Percentiles rank a stretch among this genome's conserved stretches.
These are phyloP conservation scores for Murraya paniculata DNA, from an alignment of 345 rosid species.

Conservation along the genomic window DNA sequence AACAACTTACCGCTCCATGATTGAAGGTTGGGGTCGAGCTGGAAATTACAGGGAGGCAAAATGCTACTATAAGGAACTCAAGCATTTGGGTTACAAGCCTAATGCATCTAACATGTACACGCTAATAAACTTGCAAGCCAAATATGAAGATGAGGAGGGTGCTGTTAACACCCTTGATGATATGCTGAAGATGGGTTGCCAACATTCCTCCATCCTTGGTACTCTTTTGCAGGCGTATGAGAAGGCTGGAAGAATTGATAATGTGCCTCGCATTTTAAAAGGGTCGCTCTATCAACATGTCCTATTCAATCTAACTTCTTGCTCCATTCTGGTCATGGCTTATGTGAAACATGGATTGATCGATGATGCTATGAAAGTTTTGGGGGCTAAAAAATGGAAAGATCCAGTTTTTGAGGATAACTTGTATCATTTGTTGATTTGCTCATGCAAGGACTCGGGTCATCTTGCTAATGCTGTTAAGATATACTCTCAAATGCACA, in stretches of 20 bases:
- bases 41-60: constrained; percentile 47
- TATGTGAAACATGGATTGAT: constrained; percentile 71
- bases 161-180: constrained; percentile 61
- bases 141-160: constrained; percentile 62
- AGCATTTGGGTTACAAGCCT: constrained; percentile 63
- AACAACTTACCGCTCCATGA: constrained; percentile 83
- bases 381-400: constrained; percentile 63
- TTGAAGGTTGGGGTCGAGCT: constrained; percentile 93
- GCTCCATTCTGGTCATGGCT: constrained; percentile 80
- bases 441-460: constrained; percentile 79
- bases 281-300: constrained; percentile 64
- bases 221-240: constrained; percentile 73
- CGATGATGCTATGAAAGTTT: constrained; percentile 57
- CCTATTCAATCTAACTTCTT: constrained; percentile 64
- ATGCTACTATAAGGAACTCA: constrained; percentile 60
- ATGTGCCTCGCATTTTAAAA: constrained; percentile 60
- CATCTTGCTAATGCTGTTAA: constrained; percentile 57
- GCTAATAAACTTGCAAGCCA: constrained; percentile 68
- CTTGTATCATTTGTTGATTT: constrained; percentile 80
- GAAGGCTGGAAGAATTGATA: constrained; percentile 55
- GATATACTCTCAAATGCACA: constrained; percentile 48
- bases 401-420: constrained; percentile 77
- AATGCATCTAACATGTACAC: constrained; percentile 82
- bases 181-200: constrained; percentile 69
- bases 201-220: constrained; percentile 63